Percentiles rank a stretch among this genome's conserved stretches.
These are phyloP conservation scores for Daldinia concentrica DNA, from an alignment of 495 filamentous ascomycete genomes.

Conservation along the genomic window DNA sequence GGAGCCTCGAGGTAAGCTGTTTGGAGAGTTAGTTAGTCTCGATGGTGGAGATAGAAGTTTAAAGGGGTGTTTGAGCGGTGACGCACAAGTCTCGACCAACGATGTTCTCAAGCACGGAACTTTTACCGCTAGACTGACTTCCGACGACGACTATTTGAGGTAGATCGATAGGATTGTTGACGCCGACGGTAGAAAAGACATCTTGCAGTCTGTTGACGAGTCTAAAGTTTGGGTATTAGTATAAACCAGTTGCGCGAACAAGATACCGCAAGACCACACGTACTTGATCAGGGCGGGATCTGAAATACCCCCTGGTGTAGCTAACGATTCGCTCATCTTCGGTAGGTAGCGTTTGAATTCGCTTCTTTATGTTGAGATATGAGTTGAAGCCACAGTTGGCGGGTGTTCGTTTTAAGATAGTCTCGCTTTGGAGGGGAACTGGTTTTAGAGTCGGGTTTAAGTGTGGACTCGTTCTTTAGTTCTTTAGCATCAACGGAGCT, in stretches of 20 bases:
- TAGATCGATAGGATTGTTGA: conserved; percentile 98
- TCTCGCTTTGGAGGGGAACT: conserved; percentile 10
- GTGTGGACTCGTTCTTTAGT: conserved; percentile 3
- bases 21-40: conserved; percentile 20
- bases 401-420: conserved; percentile 3
- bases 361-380: conserved; percentile 12
- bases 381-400: conserved; percentile 13
- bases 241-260: conserved; percentile 26
- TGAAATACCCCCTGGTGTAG: conserved; percentile 62
- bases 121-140: conserved; percentile 99
- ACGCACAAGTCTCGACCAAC: conserved; percentile 98
- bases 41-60: conserved; percentile 13
- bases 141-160: conserved; percentile 99
- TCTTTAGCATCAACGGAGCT: conserved; percentile 11
- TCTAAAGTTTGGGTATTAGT: conserved; percentile 58
- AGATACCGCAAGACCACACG: conserved; percentile 44
- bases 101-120: conserved; percentile 99
- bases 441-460: conserved; percentile 21
- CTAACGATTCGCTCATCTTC: conserved; percentile 49
- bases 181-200: conserved; percentile 98
- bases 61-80: conserved; percentile 5
- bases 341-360: conserved; percentile 2
- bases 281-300: conserved; percentile 69
- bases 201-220: conserved; percentile 99
- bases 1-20: conserved; percentile 93